phyloP scores from a whole-genome alignment of 2,329 filamentous ascomycete genomes.

The Xylaria sp. region DNA sequence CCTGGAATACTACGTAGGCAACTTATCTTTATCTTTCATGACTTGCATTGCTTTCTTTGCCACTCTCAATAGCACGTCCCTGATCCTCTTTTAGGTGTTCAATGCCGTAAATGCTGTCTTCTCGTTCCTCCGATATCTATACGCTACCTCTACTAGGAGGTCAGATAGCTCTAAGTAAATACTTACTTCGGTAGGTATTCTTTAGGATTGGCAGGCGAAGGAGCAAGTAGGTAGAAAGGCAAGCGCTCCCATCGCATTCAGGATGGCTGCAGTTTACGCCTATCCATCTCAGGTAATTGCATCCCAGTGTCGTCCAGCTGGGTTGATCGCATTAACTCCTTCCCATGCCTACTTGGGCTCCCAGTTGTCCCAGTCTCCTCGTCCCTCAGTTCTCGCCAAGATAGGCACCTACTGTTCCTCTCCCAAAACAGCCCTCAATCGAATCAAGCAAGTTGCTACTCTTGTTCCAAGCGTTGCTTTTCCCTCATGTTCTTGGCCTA shows the following conservation, averaged over 20 bases:
- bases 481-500: constrained; percentile 32
- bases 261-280: background rate
- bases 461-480: constrained; percentile 40
- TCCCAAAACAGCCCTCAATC: constrained; percentile 26
- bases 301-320: background rate
- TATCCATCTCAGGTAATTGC: background rate
- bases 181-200: too few species aligned
- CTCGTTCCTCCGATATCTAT: too few species aligned
- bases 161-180: too few species aligned
- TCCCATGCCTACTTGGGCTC: background rate
- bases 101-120: too few species aligned
- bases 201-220: too few species aligned
- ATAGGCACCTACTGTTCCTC: constrained; percentile 16
- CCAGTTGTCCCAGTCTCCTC: background rate
- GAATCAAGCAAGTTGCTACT: constrained; percentile 35
- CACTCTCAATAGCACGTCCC: too few species aligned
- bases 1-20: too few species aligned
- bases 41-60: too few species aligned
- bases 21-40: too few species aligned
- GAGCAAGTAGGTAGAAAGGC: background rate
- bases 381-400: background rate
- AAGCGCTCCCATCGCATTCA: background rate
- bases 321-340: background rate
- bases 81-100: too few species aligned
- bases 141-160: too few species aligned